A percentile compares a stretch with the other conserved stretches of the same genome.
phyloP scores from a whole-genome alignment of 371 early-diverging fungal species.

The Mortierella sp. region DNA sequence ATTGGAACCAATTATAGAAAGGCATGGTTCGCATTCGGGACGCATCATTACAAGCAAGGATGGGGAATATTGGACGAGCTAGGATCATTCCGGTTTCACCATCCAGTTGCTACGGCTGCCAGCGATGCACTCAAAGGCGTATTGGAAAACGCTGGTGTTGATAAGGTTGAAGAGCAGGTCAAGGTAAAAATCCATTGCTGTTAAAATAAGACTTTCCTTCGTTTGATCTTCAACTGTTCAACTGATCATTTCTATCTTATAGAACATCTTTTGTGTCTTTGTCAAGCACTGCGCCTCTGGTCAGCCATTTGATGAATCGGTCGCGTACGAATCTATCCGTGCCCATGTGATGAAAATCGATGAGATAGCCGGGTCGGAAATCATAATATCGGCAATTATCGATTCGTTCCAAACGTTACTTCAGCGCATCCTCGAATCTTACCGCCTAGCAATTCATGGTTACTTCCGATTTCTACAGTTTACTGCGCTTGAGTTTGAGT shows the following conservation, averaged over 20 bases:
- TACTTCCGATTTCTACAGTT: conserved; percentile 55
- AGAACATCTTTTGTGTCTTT: conserved; percentile 52
- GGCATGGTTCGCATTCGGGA: conserved; percentile 76
- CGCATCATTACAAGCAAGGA: conserved; percentile 72
- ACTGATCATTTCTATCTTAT: background rate
- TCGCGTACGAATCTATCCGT: conserved; percentile 42
- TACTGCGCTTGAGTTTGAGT: conserved; percentile 39
- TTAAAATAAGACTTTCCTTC: background rate
- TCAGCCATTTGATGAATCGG: conserved; percentile 43
- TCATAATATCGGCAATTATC: conserved; percentile 16
- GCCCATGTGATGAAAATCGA: conserved; percentile 31
- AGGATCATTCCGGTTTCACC: conserved; percentile 46
- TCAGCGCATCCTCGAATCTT: conserved; percentile 41
- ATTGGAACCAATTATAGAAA: conserved; percentile 56
- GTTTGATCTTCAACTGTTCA: background rate
- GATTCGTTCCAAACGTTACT: conserved; percentile 30
- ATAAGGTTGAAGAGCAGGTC: conserved; percentile 28
- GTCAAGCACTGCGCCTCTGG: conserved; percentile 55
- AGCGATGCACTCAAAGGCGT: conserved; percentile 28
- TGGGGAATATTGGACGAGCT: conserved; percentile 72
- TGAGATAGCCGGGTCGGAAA: conserved; percentile 13
- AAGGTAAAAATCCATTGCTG: conserved; percentile 19
- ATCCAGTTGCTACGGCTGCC: conserved; percentile 48
- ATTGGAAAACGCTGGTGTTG: conserved; percentile 20
- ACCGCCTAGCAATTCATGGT: conserved; percentile 38